Evolutionary conservation across 495 filamentous ascomycete genomes (phyloP), one percentile per base, ranked within the genome.

Genomic region (Podospora pseudoanserina): DNA sequence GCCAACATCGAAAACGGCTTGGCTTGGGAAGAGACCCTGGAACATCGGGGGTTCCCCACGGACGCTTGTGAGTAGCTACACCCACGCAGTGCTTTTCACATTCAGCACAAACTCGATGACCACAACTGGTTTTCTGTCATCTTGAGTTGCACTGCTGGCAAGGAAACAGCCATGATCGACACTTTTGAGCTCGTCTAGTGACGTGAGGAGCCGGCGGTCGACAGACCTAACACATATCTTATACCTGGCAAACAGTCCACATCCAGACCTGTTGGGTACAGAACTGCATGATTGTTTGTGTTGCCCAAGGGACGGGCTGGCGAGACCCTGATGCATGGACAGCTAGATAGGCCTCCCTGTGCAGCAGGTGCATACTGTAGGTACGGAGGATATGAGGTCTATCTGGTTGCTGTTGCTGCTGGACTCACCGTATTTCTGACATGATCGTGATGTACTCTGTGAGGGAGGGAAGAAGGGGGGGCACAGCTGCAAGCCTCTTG

Each of bases 1-100:
- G 66, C 67, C 34, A 63, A 32, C 30, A n/a, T 20, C 61, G 30
- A 44, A 63, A 63, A 63, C 32, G 61, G 61, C 30, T 63, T 63
- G 61, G 61, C 28, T 63, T 63, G 30, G 61, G 61, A n/a, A 27
- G 27, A 61, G 59, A 2, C 19, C 56, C 56, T 20, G 15, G 59
- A 27, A 2, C 59, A 32, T 2, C 59, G 19, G 20, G 59, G 59
- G 19, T 61, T 61, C 59, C 59, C 59, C 59, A 61, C 59, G 59
- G 27, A 16, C 59, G 39, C 39, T 49, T 49, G 39, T 49, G 13
- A 16, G 13, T 49, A 49, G 39, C 39, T 0, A 49, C 34, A 49
- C 39, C 39, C 39, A 49, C 39, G 34, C 34, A 39, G 6, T 49
- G 39, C 39, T 49, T 49, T 49, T 16, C 39, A 49, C 39, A 49